phyloP scores from a whole-genome alignment of 352 stramenopile genomes.

The Globisporangium cylindrosporum region DNA sequence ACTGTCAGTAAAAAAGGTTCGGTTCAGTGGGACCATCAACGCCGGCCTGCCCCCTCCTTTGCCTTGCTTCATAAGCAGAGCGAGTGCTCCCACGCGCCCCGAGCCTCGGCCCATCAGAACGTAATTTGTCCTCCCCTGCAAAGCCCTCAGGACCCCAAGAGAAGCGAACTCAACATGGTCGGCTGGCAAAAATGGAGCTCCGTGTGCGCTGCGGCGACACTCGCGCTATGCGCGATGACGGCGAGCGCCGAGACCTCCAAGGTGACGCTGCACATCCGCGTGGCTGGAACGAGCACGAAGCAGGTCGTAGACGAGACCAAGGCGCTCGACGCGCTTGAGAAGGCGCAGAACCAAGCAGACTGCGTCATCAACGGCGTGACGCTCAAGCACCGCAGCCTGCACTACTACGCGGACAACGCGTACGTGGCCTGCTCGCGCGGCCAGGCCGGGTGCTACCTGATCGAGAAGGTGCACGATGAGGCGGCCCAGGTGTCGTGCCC shows the following conservation, averaged over 20 bases:
- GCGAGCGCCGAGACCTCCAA: constrained; percentile 4
- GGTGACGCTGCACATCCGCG: constrained; percentile 34
- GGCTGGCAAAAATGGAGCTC: constrained; percentile 19
- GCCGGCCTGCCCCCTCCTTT: neutral
- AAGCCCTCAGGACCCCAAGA: neutral
- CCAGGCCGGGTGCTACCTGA: constrained; percentile 58
- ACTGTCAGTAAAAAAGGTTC: neutral
- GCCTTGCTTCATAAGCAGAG: neutral
- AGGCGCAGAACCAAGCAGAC: constrained; percentile 23
- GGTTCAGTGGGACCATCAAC: constrained; percentile 1
- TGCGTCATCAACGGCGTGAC: constrained; percentile 57
- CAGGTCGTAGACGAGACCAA: neutral
- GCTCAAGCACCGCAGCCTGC: constrained; percentile 59
- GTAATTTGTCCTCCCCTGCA: constrained; percentile 12
- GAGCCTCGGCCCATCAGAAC: constrained; percentile 3
- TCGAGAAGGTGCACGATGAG: constrained; percentile 54
- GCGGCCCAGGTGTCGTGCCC: constrained; percentile 65
- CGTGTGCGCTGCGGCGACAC: constrained; percentile 1
- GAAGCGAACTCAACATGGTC: constrained; percentile 11
- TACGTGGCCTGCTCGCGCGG: constrained; percentile 73
- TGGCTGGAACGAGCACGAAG: constrained; percentile 9
- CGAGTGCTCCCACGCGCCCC: neutral
- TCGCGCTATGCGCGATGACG: constrained; percentile 10
- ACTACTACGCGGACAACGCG: constrained; percentile 68
- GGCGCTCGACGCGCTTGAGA: constrained; percentile 3